A percentile compares a stretch with the other conserved stretches of the same genome.
These are phyloP conservation scores for Debaryomycetaceae sp. DNA, from an alignment of 1,139 yeast genomes.

Conservation along the genomic window DNA sequence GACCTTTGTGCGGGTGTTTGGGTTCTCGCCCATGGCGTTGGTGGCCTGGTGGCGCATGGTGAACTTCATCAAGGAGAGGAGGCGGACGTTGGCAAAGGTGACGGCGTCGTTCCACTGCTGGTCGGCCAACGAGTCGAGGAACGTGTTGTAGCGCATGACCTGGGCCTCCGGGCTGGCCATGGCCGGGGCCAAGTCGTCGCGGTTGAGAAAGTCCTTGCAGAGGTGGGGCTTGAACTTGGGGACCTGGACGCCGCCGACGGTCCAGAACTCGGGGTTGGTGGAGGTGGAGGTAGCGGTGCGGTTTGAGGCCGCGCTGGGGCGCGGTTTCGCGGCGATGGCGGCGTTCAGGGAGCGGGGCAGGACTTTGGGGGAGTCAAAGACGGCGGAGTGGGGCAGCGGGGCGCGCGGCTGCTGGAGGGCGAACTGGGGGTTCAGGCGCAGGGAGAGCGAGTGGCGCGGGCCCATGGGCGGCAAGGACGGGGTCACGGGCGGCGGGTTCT, in stretches of 20 bases:
- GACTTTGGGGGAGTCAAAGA: no score
- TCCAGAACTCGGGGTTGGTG: background rate
- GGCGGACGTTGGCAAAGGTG: conserved; percentile 30
- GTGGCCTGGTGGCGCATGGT: conserved; percentile 9
- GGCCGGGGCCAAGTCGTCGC: conserved; percentile 11
- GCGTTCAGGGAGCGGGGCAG: no score
- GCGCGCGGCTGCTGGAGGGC: no score
- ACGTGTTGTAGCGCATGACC: conserved; percentile 22
- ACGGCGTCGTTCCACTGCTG: conserved; percentile 29
- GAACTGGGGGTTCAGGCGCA: no score
- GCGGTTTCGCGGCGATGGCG: no score
- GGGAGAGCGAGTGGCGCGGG: no score
- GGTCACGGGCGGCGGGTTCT: no score
- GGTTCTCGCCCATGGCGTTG: conserved; percentile 1
- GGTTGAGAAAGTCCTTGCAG: conserved; percentile 17
- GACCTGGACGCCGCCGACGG: background rate
- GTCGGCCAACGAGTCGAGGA: conserved; percentile 21
- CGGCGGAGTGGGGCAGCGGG: no score
- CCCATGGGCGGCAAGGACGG: no score
- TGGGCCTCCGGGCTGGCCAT: conserved; percentile 23
- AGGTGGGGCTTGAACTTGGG: conserved; percentile 14
- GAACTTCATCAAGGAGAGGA: conserved; percentile 27
- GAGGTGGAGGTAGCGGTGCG: no score
- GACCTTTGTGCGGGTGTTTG: conserved; percentile 10
- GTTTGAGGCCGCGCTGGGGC: no score